phyloP scores from a whole-genome alignment of 192 early-diverging fungal species.

The Lunasporangiospora selenospora region DNA sequence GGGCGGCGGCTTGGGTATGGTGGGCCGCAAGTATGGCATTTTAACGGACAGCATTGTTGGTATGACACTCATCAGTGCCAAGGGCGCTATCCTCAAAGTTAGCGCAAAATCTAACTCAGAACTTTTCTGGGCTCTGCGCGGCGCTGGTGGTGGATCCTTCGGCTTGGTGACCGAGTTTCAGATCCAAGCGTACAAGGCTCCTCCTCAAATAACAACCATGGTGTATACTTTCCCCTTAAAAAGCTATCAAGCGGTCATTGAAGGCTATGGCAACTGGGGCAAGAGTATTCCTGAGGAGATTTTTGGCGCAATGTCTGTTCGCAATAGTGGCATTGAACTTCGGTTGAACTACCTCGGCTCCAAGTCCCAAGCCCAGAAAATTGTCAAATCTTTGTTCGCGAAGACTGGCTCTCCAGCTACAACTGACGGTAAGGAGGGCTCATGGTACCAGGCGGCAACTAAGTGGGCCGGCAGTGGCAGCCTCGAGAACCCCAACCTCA shows the following conservation, averaged over 20 bases:
- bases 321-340: not conserved
- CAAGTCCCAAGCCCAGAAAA: not conserved
- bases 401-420: too few relatives aligned
- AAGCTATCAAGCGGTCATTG: not conserved
- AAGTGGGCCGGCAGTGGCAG: not conserved
- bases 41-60: constrained; percentile 51
- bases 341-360: not conserved
- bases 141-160: constrained; percentile 54
- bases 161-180: constrained; percentile 48
- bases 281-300: not conserved
- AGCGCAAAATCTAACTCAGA: constrained; percentile 43
- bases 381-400: not conserved
- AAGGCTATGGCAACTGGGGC: constrained; percentile 1
- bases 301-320: not conserved
- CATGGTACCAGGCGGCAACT: not conserved
- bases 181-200: constrained; percentile 18
- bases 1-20: constrained; percentile 56
- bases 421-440: too few relatives aligned
- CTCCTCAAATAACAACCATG: not conserved
- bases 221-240: not conserved
- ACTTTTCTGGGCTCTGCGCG: constrained; percentile 65
- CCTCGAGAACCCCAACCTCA: not conserved
- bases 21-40: constrained; percentile 53
- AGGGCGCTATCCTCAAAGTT: constrained; percentile 46
- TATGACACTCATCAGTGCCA: constrained; percentile 40